Evolutionary conservation across 208 protist genomes (phyloP).

Genomic region (Plasmodiophora brassicae): DNA sequence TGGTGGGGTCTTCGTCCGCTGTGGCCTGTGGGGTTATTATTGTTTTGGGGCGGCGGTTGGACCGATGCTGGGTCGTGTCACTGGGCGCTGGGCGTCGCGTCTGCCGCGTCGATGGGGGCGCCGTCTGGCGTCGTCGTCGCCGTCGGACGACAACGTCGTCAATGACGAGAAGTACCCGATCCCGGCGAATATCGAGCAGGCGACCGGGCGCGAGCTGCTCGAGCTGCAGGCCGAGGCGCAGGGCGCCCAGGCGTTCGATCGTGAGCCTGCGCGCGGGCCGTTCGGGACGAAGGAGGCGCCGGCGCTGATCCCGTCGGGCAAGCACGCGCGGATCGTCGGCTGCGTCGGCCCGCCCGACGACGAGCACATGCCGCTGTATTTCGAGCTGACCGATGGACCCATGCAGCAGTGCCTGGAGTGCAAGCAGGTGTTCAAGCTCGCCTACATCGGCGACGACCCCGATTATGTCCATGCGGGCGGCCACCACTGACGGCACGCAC

Average conservation of each 20-base stretch:
- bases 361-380: constrained; percentile 15
- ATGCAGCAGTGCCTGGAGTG: constrained; percentile 27
- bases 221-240: constrained; percentile 7
- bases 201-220: neutral
- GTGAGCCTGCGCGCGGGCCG: constrained; percentile 32
- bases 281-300: constrained; percentile 24
- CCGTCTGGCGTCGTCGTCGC: too few relatives aligned
- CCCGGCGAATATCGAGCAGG: constrained; percentile 19
- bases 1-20: too few relatives aligned
- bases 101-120: too few relatives aligned
- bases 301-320: constrained; percentile 16
- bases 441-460: too few relatives aligned
- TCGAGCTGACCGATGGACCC: constrained; percentile 12
- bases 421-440: constrained; percentile 26
- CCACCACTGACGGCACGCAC: too few relatives aligned
- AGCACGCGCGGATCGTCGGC: constrained; percentile 35
- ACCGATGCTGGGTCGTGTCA: too few relatives aligned
- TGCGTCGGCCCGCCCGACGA: constrained; percentile 35
- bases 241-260: constrained; percentile 24
- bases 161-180: too few relatives aligned
- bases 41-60: too few relatives aligned
- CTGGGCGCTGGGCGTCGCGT: too few relatives aligned
- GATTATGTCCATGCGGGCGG: too few relatives aligned
- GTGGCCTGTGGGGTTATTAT: too few relatives aligned
- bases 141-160: too few relatives aligned